Base-by-base conservation (phyloP, 352 stramenopile species). In the Globisporangium uncinulatum region DNA sequence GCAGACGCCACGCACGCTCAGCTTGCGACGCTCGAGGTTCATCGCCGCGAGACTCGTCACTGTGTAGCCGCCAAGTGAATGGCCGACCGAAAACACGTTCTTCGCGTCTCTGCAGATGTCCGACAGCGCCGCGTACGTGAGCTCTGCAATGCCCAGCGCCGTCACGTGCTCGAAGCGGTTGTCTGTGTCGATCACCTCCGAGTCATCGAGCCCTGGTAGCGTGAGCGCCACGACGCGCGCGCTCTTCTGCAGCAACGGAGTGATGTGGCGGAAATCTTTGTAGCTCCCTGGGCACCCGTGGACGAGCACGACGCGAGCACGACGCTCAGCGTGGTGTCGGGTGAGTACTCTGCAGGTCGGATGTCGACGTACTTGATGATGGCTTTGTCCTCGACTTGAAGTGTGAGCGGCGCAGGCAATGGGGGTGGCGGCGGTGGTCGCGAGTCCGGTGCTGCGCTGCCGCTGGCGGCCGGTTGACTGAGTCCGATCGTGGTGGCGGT, bases 211-310 rank as follows among this genome's bases (percentile, higher is more conserved):
- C 1, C 81, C 81, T 0, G 81, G 78, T n/a, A 89, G 51, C 24
- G 87, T 87, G 52, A 91, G 47, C 11, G 59, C 73, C 6, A 91
- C 42, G 7, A 89, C 70, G 2, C 80, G 78, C 15, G 70, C 65
- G 8, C 69, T 14, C 1, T 66, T 58, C 50, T 71, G 61, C 19
- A 88, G 57, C 20, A 77, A 48, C 14, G 78, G 78, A 34, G 87
- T 73, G 31, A 91, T 55, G 61, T 91, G 68, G 3, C 74, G 76
- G 37, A 84, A 91, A 59, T 88, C 78, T 8, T 54, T 45, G 62
- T 84, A 87, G 20, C 73, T 86, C 6, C 81, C 81, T 17, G 81
- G 78, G 2, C 74, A 74, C 3, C 81, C 78, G 46, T 91, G 81
- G 10, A 89, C 63, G 32, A 89, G 50, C 24, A 87, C 67, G 11